Base-by-base conservation (phyloP, 768 basidiomycete genomes). In the Russula griseocarnosa region DNA sequence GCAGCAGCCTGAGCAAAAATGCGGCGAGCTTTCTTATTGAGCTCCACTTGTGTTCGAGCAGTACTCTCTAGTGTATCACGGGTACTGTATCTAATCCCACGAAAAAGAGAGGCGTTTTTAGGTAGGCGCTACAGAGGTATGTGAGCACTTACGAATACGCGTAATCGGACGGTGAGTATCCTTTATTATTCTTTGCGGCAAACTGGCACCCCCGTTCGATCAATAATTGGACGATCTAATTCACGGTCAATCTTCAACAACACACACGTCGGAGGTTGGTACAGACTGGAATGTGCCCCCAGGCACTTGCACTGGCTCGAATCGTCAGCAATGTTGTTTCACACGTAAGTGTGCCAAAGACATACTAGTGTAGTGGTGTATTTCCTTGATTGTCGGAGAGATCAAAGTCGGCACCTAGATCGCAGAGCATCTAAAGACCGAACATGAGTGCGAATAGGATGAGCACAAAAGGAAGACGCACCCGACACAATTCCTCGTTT, bases 141-240 rank as follows among this genome's bases (percentile, higher is more conserved):
- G 28, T 60, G 47, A 60, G 51, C 40, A 80, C 87, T 64, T 71
- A 90, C 84, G 90, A 91, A 73, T 92, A 97, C 18, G 94, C 92
- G 74, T 95, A 97, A 76, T 98, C 95, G 0, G 87, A 86, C 11
- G 95, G 88, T 11, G 90, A 92, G 73, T 94, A 97, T 0, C 94
- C 94, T 66, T 92, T 86, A 64, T 94, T 93, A 73, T 98, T 98
- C 67, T 88, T 83, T 24, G 86, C 87, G 30, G 83, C 78, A 73
- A 85, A 92, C 70, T 88, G 87, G 70, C 92, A 95, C 0, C 95
- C 94, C 64, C 90, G 81, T 73, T 94, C 92, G 63, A 98, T 90
- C 53, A 98, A 80, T 18, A 94, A 75, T 74, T 90, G 90, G 7
- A 96, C 87, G 50, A 92, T 83, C 84, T 92, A 71, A 20, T 38